A percentile compares a stretch with the other conserved stretches of the same genome.
phyloP scores from a whole-genome alignment of 768 basidiomycete genomes.

The Hygrocybe punicea region DNA sequence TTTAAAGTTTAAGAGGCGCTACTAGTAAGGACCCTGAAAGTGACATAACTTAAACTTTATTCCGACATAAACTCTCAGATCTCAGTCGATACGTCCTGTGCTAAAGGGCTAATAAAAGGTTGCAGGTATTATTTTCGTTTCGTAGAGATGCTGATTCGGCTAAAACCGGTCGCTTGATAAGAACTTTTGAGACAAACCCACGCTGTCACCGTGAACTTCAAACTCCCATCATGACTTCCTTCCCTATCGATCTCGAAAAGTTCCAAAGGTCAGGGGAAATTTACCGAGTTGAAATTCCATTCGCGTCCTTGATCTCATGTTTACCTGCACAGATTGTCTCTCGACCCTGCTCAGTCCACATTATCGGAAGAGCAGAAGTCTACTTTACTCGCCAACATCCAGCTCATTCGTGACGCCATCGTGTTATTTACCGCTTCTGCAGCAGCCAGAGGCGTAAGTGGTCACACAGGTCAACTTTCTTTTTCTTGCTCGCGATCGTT shows the following conservation, averaged over 20 bases:
- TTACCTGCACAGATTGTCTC: slow-evolving; percentile 48
- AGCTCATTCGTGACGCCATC: slow-evolving; percentile 79
- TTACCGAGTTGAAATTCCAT: not conserved
- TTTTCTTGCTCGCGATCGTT: not conserved
- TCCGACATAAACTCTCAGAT: too few species aligned
- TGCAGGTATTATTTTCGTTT: too few species aligned
- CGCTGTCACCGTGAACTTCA: too few species aligned
- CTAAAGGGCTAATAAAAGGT: too few species aligned
- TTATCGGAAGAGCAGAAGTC: slow-evolving; percentile 62
- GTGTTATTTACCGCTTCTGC: slow-evolving; percentile 85
- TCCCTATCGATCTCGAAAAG: slow-evolving; percentile 75
- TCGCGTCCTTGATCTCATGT: slow-evolving; percentile 1
- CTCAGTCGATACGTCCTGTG: too few species aligned
- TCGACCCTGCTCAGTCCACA: slow-evolving; percentile 66
- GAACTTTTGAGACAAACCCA: too few species aligned
- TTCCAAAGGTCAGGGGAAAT: slow-evolving; percentile 59
- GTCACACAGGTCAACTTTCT: slow-evolving; percentile 63
- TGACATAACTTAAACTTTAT: too few species aligned
- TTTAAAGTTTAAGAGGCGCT: too few species aligned
- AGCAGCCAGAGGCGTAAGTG: slow-evolving; percentile 80
- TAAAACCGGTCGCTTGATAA: not conserved
- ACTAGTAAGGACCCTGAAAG: too few species aligned
- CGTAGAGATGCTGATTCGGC: too few species aligned
- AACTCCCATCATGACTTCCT: slow-evolving; percentile 42
- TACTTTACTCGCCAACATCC: slow-evolving; percentile 64